Evolutionary conservation across 2,329 filamentous ascomycete species (phyloP).

Genomic region (Corynespora cassiicola): DNA sequence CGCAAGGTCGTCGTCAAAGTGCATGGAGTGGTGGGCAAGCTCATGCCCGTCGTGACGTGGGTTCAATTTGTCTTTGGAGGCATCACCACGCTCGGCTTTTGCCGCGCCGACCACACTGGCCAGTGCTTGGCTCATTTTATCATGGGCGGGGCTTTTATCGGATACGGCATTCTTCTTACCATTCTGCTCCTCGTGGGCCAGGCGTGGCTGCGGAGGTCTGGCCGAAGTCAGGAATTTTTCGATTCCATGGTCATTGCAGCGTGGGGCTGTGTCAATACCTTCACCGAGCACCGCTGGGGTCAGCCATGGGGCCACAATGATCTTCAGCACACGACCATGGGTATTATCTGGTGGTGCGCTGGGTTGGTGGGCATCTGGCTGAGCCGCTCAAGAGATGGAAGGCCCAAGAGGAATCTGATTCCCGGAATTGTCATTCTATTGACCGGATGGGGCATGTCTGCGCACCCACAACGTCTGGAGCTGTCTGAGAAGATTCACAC

Average conservation of each 20-base stretch:
- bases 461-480: slow-evolving; percentile 82
- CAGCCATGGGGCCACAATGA: slow-evolving; percentile 89
- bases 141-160: slow-evolving; percentile 97
- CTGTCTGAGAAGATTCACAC: slow-evolving; percentile 87
- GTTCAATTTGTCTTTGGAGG: slow-evolving; percentile 95
- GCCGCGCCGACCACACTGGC: slow-evolving; percentile 85
- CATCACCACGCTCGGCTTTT: slow-evolving; percentile 91
- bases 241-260: slow-evolving; percentile 88
- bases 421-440: slow-evolving; percentile 89
- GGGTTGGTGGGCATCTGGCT: slow-evolving; percentile 93
- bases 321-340: slow-evolving; percentile 98
- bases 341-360: slow-evolving; percentile 97
- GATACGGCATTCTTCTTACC: slow-evolving; percentile 86
- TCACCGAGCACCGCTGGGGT: slow-evolving; percentile 97
- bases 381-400: slow-evolving; percentile 80
- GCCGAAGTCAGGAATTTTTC: slow-evolving; percentile 95
- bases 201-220: slow-evolving; percentile 79
- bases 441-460: slow-evolving; percentile 95
- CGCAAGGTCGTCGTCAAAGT: slow-evolving; percentile 72
- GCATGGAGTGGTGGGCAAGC: slow-evolving; percentile 85
- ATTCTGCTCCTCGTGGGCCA: slow-evolving; percentile 89
- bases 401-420: slow-evolving; percentile 90
- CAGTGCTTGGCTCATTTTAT: slow-evolving; percentile 98
- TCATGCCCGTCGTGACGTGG: slow-evolving; percentile 87
- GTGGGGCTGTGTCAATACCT: slow-evolving; percentile 98